Conservation (phyloP, 805 yeast species). For the Nakazawaea wickerhamii region DNA sequence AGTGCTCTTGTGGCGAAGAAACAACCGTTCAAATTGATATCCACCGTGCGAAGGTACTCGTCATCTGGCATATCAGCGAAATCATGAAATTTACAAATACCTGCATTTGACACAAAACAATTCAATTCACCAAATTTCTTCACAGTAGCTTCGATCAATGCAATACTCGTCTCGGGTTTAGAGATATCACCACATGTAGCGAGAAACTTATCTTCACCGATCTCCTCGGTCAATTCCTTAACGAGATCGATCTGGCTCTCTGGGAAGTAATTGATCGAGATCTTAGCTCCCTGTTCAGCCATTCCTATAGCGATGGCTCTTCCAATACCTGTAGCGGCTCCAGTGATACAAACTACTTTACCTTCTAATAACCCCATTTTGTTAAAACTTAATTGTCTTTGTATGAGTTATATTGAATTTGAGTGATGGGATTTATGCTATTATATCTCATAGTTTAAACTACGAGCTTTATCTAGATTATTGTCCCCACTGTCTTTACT, state of each 20-base stretch:
- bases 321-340: slow-evolving; percentile 44
- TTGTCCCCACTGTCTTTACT: no score
- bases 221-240: slow-evolving; percentile 20
- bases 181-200: slow-evolving; percentile 43
- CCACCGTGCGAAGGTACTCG: slow-evolving; percentile 28
- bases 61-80: slow-evolving; percentile 37
- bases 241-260: slow-evolving; percentile 19
- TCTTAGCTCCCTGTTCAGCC: slow-evolving; percentile 23
- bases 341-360: slow-evolving; percentile 36
- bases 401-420: slow-evolving; percentile 9
- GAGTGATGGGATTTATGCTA: no score
- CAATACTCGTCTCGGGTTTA: slow-evolving; percentile 30
- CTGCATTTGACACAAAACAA: slow-evolving; percentile 41
- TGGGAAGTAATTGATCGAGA: slow-evolving; percentile 27
- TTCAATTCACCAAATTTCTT: slow-evolving; percentile 34
- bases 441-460: no score
- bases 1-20: slow-evolving; percentile 43
- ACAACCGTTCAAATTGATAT: slow-evolving; percentile 38
- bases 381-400: neutral
- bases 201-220: slow-evolving; percentile 22
- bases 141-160: slow-evolving; percentile 28
- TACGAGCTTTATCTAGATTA: no score
- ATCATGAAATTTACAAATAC: slow-evolving; percentile 36
- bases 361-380: slow-evolving; percentile 21
- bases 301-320: slow-evolving; percentile 37